Conservation (phyloP, 2,329 filamentous ascomycete genomes). For the Arthrinium puccinioides region DNA sequence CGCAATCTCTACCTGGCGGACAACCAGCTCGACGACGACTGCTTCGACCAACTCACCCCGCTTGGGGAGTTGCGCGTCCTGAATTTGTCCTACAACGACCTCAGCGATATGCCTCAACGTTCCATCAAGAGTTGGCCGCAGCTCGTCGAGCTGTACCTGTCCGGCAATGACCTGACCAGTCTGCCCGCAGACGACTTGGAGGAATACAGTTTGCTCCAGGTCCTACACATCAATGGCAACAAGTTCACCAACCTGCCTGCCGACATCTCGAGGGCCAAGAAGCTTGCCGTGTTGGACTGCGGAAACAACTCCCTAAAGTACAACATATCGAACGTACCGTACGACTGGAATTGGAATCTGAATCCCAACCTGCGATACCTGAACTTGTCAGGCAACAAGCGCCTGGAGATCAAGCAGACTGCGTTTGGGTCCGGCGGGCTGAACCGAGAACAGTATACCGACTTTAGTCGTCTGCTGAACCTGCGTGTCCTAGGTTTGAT, state of each 20-base stretch:
- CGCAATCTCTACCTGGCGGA: constrained; percentile 84
- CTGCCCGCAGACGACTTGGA: constrained; percentile 91
- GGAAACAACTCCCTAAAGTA: constrained; percentile 95
- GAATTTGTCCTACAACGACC: constrained; percentile 90
- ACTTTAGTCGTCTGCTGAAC: constrained; percentile 80
- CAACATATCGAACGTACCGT: constrained; percentile 98
- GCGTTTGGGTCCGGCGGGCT: constrained; percentile 40
- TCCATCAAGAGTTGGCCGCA: constrained; percentile 86
- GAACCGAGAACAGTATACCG: constrained; percentile 68
- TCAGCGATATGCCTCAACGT: constrained; percentile 85
- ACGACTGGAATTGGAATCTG: constrained; percentile 99
- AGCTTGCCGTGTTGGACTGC: constrained; percentile 85
- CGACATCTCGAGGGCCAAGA: constrained; percentile 89
- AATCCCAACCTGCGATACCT: constrained; percentile 92
- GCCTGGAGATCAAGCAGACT: constrained; percentile 78
- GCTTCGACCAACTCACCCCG: constrained; percentile 83
- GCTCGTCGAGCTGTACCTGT: constrained; percentile 86
- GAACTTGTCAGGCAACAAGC: constrained; percentile 94
- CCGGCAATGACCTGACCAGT: constrained; percentile 87
- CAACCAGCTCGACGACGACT: constrained; percentile 88
- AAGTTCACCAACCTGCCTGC: constrained; percentile 95
- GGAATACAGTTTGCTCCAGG: constrained; percentile 77
- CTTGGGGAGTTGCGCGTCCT: constrained; percentile 79
- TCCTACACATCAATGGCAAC: constrained; percentile 94
- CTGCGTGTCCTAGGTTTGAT: constrained; percentile 87